phyloP scores from a whole-genome alignment of 106 monocot species.

The Dioscorea dumetorum region DNA sequence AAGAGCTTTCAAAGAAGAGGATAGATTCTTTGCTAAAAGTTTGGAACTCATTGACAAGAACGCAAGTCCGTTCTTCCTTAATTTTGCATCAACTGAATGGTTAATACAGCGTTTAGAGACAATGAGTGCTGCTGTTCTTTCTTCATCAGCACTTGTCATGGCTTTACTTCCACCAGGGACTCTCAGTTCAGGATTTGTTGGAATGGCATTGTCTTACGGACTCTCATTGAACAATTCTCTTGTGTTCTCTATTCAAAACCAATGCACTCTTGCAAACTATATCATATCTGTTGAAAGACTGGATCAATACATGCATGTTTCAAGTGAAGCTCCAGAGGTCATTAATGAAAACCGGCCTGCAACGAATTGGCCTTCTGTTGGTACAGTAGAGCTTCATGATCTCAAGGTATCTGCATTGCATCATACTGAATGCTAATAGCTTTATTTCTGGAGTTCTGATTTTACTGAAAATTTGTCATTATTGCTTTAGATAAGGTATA shows the following conservation, averaged over 20 bases:
- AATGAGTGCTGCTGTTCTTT: constrained; percentile 78
- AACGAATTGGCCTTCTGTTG: constrained; percentile 66
- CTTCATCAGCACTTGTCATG: constrained; percentile 88
- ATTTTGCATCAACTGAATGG: constrained; percentile 79
- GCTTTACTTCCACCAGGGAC: constrained; percentile 77
- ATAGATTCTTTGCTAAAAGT: constrained; percentile 47
- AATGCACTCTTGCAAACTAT: constrained; percentile 73
- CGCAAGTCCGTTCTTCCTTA: constrained; percentile 79
- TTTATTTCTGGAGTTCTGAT: not conserved
- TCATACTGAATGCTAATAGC: not conserved
- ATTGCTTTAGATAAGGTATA: constrained; percentile 64
- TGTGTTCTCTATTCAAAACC: constrained; percentile 77
- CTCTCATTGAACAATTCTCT: constrained; percentile 81
- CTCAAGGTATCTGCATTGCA: constrained; percentile 42
- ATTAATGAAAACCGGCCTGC: constrained; percentile 48
- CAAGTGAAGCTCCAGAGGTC: constrained; percentile 80
- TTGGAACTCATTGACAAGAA: constrained; percentile 61
- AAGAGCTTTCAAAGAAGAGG: constrained; percentile 75
- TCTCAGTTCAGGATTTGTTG: constrained; percentile 80
- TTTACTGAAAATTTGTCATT: not conserved
- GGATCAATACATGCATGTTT: constrained; percentile 76
- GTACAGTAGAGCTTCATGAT: constrained; percentile 67
- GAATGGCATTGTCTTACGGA: constrained; percentile 94
- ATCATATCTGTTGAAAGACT: constrained; percentile 95
- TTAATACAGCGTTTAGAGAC: constrained; percentile 72